phyloP scores from a whole-genome alignment of 1,284 basidiomycete species.

The Puccinia horiana region DNA sequence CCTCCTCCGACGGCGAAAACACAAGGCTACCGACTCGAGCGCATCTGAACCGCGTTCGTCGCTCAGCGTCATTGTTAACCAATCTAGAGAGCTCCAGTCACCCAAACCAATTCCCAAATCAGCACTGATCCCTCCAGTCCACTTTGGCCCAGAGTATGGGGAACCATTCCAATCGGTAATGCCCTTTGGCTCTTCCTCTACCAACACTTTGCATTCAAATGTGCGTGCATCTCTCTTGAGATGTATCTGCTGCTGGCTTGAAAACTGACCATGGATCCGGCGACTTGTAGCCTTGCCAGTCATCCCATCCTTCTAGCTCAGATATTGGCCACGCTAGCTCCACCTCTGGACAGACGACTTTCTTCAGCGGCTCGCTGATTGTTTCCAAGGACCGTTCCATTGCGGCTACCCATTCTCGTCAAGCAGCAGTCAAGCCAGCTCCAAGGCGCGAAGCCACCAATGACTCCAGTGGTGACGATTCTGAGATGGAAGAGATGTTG shows the following conservation, averaged over 20 bases:
- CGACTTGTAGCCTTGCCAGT: not conserved
- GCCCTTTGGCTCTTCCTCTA: not conserved
- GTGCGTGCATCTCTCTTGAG: not conserved
- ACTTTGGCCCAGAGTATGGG: not conserved
- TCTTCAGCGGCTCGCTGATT: constrained; percentile 9
- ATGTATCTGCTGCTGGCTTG: not conserved
- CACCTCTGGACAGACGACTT: not conserved
- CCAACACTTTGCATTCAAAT: not conserved
- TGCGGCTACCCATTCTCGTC: not conserved
- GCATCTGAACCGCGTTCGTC: not conserved
- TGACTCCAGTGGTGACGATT: not conserved
- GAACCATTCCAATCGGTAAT: not conserved
- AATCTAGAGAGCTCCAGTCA: not conserved
- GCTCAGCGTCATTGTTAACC: not conserved
- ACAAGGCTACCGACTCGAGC: not conserved
- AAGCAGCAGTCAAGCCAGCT: not conserved
- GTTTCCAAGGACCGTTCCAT: not conserved
- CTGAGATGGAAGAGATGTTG: constrained; percentile 31
- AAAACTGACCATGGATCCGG: not conserved
- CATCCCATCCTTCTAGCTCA: not conserved
- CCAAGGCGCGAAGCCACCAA: not conserved
- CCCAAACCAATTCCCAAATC: not conserved
- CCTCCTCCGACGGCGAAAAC: constrained; percentile 8
- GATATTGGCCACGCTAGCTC: not conserved
- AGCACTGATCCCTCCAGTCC: not conserved